Base-by-base conservation (phyloP, 768 basidiomycete species). In the Suillus subaureus region DNA sequence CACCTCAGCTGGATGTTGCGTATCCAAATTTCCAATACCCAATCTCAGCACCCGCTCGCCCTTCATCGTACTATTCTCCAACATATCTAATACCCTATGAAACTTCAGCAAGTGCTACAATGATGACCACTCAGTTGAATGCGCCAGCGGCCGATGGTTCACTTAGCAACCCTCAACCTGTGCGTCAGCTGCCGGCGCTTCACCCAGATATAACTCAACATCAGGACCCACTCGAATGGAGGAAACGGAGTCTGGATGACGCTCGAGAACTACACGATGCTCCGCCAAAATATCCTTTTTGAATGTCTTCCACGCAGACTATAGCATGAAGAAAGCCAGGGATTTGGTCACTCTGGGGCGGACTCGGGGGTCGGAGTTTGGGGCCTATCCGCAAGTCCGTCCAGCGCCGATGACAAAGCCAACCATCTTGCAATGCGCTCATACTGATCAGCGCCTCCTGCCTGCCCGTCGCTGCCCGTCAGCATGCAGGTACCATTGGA, bases 61-160 rank as follows among this genome's bases (percentile, higher is more conserved):
- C 64, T 12, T n/a, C 54, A 39, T 64, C 63, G 16, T 39, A 57
- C 15, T 51, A 51, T 51, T 51, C 51, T 51, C 51, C 51, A 18
- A 7, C 26, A 12, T 37, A 28, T 28, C 7, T 33, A 9, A 35
- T 18, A 37, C 57, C 57, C 16, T 40, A 58, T 40, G 31, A 39
- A 18, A 23, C 64, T 39, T 45, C 64, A 16, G 31, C 11, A 6
- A 49, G 33, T 56, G 45, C 63, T 39, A 35, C 66, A 35, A 37
- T 58, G 28, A 26, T 15, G 23, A 28, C 11, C 23, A 87, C 78
- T 72, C n/a, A n/a, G n/a, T 96, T 96, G 74, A 96, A 94, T 0
- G 94, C 94, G 3, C 95, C 95, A 71, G 97, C 94, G 2, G 88
- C 89, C 4, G 96, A 82, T 3, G 93, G 64, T 8, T 70, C 75